Evolutionary conservation across 352 stramenopile species (phyloP), one percentile per base, ranked within the genome.

Genomic region (Phytophthora pinifolia): DNA sequence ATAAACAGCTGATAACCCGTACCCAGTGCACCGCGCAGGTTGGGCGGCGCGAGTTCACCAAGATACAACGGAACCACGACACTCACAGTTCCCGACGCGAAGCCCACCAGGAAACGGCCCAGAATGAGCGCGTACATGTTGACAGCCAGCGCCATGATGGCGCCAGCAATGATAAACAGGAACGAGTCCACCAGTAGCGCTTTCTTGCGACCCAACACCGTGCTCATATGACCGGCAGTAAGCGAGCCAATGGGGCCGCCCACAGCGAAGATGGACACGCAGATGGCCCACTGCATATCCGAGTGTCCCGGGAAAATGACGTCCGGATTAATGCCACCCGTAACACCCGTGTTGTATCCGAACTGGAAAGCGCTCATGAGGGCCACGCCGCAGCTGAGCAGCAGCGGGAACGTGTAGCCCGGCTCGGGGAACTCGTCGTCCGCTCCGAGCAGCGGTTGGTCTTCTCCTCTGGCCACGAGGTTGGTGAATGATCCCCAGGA

Each of bases 1-100:
- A 89, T 78, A 42, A 74, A 82, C 27, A 89, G 70, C 46, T 89
- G 79, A 55, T 89, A 89, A 13, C 74, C 77, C n/a, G 79, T 89
- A 29, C 79, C 79, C 35, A 89, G 62, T 14, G 79, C 76, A 29
- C 79, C 79, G 55, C 79, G 76, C n/a, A 89, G 61, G 44, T 89
- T 89, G 39, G 79, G 79, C 6, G 79, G 79, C 29, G 79, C 79
- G 1, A 89, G 62, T 46, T 89, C 79, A 18, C 79, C 79, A 18
- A 89, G 54, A 56, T 89, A 89, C 20, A 89, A 51, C 35, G 79
- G 79, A 29, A 89, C 79, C 46, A 89, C 75, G 39, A 89, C 79
- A 59, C 74, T 88, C 12, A 86, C 79, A 2, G 75, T 88, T 34
- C 79, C 79, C 4, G 76, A 77, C 1, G 79, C 76, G 54, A 88